Percentiles rank a stretch among this genome's conserved stretches.
These are phyloP conservation scores for Aureobasidium lini DNA, from an alignment of 2,329 filamentous ascomycete species.

Conservation along the genomic window DNA sequence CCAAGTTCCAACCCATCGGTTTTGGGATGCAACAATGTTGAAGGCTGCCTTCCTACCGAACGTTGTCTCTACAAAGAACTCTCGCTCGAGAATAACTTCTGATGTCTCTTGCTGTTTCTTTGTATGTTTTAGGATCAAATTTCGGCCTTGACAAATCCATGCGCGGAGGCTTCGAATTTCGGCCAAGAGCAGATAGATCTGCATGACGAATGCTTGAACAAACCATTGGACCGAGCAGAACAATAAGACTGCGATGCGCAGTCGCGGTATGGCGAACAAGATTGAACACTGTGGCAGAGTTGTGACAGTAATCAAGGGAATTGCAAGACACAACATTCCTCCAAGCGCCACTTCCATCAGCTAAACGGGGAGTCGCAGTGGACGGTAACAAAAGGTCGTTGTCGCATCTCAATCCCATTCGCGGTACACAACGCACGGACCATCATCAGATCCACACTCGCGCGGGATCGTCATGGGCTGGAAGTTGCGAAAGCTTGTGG, in stretches of 20 bases:
- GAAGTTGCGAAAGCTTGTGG: constrained; percentile 4
- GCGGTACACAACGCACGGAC: not conserved
- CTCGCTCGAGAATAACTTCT: not conserved
- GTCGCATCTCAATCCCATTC: not conserved
- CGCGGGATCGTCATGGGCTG: constrained; percentile 5
- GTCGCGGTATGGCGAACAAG: not conserved
- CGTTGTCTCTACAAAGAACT: no score
- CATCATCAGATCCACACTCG: not conserved
- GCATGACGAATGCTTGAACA: not conserved
- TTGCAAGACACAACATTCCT: not conserved
- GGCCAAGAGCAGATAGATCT: not conserved
- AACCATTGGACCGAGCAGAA: not conserved
- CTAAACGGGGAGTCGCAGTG: not conserved
- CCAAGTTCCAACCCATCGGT: not conserved
- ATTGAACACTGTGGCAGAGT: not conserved
- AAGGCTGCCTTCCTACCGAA: not conserved
- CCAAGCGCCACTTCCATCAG: not conserved
- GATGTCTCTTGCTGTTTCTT: not conserved
- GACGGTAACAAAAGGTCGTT: not conserved
- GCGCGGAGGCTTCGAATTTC: not conserved
- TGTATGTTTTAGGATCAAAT: not conserved
- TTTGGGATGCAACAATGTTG: not conserved
- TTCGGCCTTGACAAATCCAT: not conserved
- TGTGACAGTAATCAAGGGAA: not conserved
- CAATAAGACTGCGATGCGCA: not conserved